Base-by-base conservation (phyloP, 78 protist genomes). In the Bodo saltans region DNA sequence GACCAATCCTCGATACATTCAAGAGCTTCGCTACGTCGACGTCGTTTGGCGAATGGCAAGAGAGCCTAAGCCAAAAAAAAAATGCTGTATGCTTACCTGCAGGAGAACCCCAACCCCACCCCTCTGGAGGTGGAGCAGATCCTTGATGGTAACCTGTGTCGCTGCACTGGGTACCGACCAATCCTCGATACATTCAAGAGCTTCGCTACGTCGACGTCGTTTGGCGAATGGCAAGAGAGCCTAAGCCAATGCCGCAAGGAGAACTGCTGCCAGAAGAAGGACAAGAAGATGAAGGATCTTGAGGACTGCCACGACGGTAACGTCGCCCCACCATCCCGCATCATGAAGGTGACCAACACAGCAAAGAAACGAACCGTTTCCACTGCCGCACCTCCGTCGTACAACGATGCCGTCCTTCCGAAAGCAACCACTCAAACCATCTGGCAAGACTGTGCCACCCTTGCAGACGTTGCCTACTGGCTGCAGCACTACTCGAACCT, bases 101-200 rank as follows among this genome's bases (percentile, higher is more conserved):
- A 85, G 68, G 83, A 80, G 33, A 12, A 34, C 69, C 79, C 89
- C 30, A 53, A 75, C n/a, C 39, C 87, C 42, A 71, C 86, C 32
- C 8, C 4, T 11, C 79, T 40, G 25, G 88, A 90, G 34, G 30
- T 93, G 28, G 96, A 95, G 85, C 67, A 83, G 27, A 11, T 74
- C 29, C 42, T 96, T 67, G 95, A 94, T 34, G 98, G 98, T 70
- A 95, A 97, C 83, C 42, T 96, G 11, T 97, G 99, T 79, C 87
- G 99, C 67, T 97, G 99, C 91, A 96, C 98, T 25, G 99, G 98
- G 26, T 96, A 97, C 83, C 68, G 98, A 8, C 96, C 98, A 42
- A 96, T 96, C 53, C 60, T 92, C 29, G 94, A 95, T 39, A 93
- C 92, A 23, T 94, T 94, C 17, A 79, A 87, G 39, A 30, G 84